Conservation (phyloP, 2,329 filamentous ascomycete species). For the Helotiales sp. region DNA sequence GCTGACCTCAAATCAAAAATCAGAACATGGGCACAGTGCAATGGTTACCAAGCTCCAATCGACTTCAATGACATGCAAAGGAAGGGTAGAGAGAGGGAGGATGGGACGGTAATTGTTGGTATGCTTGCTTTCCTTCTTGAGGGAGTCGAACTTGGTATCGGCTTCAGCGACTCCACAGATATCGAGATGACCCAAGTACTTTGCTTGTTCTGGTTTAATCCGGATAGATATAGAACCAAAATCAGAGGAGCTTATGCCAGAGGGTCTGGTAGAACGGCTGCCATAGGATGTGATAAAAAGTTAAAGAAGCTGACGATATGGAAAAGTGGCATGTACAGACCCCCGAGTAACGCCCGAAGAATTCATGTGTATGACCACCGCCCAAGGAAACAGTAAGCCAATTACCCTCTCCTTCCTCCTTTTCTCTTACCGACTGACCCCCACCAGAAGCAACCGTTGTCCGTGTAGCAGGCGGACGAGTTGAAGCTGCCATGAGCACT, state of each 20-base stretch:
- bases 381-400: slow-evolving; percentile 11
- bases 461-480: slow-evolving; percentile 26
- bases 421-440: background rate
- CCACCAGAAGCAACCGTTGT: slow-evolving; percentile 26
- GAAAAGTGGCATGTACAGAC: slow-evolving; percentile 27
- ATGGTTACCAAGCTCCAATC: slow-evolving; percentile 18
- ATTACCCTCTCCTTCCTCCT: background rate
- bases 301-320: background rate
- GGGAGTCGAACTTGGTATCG: background rate
- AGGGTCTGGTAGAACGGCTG: background rate
- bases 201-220: background rate
- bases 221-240: too few species aligned
- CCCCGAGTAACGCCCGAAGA: slow-evolving; percentile 26
- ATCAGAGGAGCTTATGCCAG: background rate
- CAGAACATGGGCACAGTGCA: slow-evolving; percentile 21
- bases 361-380: slow-evolving; percentile 23
- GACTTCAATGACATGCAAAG: slow-evolving; percentile 26
- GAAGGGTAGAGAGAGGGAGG: slow-evolving; percentile 23
- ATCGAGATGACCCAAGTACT: too few species aligned
- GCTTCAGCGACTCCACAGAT: too few species aligned
- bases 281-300: too few species aligned
- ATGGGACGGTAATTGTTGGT: slow-evolving; percentile 29
- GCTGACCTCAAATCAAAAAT: background rate
- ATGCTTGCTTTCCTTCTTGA: background rate
- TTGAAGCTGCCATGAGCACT: slow-evolving; percentile 21